Conservation (phyloP, 2,329 filamentous ascomycete species). For the Nigrograna mackinnonii region DNA sequence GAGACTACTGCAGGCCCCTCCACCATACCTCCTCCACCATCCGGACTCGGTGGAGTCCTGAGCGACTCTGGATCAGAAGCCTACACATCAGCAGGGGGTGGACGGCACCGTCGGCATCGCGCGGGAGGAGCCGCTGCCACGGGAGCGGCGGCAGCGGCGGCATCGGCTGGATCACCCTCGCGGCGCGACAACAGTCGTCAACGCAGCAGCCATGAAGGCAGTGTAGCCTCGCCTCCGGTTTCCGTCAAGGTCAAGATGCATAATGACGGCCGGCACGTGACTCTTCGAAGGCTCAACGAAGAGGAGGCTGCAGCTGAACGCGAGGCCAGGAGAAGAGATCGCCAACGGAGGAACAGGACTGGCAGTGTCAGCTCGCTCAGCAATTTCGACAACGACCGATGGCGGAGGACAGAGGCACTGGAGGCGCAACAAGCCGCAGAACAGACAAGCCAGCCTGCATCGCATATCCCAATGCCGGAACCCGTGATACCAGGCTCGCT, state of each 20-base stretch:
- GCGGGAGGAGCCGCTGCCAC: conserved; percentile 18
- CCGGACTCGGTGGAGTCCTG: conserved; percentile 40
- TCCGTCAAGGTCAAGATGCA: conserved; percentile 69
- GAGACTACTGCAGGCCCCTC: conserved; percentile 33
- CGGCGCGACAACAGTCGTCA: conserved; percentile 28
- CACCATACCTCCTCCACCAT: conserved; percentile 34
- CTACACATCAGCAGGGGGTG: conserved; percentile 39
- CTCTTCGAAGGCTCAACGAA: conserved; percentile 62
- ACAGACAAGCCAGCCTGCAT: conserved; percentile 25
- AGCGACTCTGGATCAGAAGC: conserved; percentile 46
- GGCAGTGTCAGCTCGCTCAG: conserved; percentile 46
- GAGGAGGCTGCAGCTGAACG: conserved; percentile 65
- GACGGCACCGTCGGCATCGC: conserved; percentile 36
- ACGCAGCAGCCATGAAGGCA: conserved; percentile 43
- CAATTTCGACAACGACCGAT: conserved; percentile 39
- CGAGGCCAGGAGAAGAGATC: conserved; percentile 56
- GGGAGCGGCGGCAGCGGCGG: conserved; percentile 27
- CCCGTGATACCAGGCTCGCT: no score
- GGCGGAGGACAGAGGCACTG: conserved; percentile 42
- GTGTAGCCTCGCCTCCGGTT: conserved; percentile 61
- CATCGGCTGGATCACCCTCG: conserved; percentile 29
- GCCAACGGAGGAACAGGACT: conserved; percentile 40
- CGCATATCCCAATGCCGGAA: conserved; percentile 31
- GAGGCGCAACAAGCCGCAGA: conserved; percentile 37
- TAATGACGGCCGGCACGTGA: conserved; percentile 65